Base-by-base conservation (phyloP, 2,329 filamentous ascomycete species). In the Allantophomopsis lycopodina region DNA sequence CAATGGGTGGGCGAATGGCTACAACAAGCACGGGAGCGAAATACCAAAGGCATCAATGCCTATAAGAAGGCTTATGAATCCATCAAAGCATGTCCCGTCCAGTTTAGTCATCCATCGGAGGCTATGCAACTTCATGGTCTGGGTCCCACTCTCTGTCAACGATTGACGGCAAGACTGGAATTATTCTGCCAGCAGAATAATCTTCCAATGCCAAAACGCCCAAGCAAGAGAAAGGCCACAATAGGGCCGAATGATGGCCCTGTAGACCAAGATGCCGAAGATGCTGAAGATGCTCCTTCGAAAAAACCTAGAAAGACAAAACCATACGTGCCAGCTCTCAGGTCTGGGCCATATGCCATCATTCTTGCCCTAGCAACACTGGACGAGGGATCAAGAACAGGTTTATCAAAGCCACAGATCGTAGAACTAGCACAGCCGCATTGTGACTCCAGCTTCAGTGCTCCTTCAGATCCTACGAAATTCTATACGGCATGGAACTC, bases 401-500 rank as follows among this genome's bases (percentile, higher is more conserved):
- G 78, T 3, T 60, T 89, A 58, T 73, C 76, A 8, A 89, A 87
- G 54, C 54, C 66, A 6, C 70, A 83, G 41, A 59, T 87, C 2
- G 79, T 87, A 35, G 74, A 78, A 43, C 61, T 69, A 11, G 81
- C 83, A 1, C 80, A 89, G 50, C 73, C 72, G 6, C 66, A 83
- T 54, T 85, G 79, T 50, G 81, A 88, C 52, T 62, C 78, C 2
- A 87, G 82, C 0, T 87, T 86, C 50, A 79, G 71, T 0, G 74
- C 71, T 0, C 78, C 81, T 0, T 66, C 63, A 32, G 79, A 84
- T 40, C 65, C 80, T 0, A 77, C 68, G 10, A 81, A 77, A 41
- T 83, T 73, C 50, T 83, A 84, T 49, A 89, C 83, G 0, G 84
- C 84, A 0, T 91, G 83, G 83, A 81, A 73, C 50, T 86, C 83